These are phyloP conservation scores for Oryza longistaminata DNA, from an alignment of 176 grass and related monocot species.

Conservation along the genomic window DNA sequence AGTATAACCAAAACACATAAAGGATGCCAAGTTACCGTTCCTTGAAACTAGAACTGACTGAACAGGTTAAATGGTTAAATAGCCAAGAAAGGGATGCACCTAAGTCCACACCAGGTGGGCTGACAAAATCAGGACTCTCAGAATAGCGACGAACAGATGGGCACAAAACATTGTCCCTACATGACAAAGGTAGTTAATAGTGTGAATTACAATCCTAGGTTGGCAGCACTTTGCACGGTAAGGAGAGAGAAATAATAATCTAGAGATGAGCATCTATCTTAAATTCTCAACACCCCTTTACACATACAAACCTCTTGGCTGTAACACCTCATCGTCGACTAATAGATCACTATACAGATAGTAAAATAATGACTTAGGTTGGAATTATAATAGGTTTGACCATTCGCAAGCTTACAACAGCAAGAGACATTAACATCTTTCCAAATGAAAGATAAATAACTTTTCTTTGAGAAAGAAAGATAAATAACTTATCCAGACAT, in stretches of 20 bases:
- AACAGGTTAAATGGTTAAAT: background rate
- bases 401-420: constrained; percentile 47
- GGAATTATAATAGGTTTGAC: constrained; percentile 43
- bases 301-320: constrained; percentile 25
- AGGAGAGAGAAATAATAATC: constrained; percentile 15
- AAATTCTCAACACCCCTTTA: background rate
- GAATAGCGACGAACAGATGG: constrained; percentile 33
- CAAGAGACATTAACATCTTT: constrained; percentile 27
- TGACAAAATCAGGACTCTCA: constrained; percentile 17
- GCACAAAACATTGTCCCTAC: constrained; percentile 34
- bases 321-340: constrained; percentile 27
- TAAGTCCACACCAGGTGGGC: constrained; percentile 26
- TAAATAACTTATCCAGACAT: constrained; percentile 6
- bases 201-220: background rate
- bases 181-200: constrained; percentile 47
- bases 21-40: constrained; percentile 16
- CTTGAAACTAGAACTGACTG: constrained; percentile 15
- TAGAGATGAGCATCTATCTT: constrained; percentile 23
- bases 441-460: constrained; percentile 22
- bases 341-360: constrained; percentile 35
- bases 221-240: constrained; percentile 16
- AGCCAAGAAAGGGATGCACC: constrained; percentile 35
- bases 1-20: constrained; percentile 16
- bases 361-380: constrained; percentile 30
- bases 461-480: constrained; percentile 15